phyloP scores from a whole-genome alignment of 331 rosid genomes.

The Stylosanthes scabra region DNA sequence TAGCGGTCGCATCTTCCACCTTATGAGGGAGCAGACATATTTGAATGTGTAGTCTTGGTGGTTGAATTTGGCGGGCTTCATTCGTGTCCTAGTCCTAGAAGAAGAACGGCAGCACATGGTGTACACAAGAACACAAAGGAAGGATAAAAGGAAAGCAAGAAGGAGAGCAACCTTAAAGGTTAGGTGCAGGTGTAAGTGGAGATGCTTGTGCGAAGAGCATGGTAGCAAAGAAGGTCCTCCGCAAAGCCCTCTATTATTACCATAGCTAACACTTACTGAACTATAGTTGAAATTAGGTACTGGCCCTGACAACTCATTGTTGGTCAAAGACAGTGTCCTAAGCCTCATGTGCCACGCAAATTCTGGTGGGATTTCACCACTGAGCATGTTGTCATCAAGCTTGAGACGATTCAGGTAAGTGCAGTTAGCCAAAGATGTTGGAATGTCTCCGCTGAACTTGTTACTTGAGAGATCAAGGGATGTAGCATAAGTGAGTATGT shows the following conservation, averaged over 20 bases:
- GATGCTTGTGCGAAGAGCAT: neutral
- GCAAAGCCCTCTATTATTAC: constrained; percentile 40
- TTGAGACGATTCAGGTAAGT: constrained; percentile 30
- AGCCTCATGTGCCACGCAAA: constrained; percentile 4
- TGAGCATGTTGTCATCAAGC: constrained; percentile 44
- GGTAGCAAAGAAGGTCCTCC: constrained; percentile 37
- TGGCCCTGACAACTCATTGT: constrained; percentile 43
- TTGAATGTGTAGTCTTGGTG: neutral
- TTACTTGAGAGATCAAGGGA: constrained; percentile 43
- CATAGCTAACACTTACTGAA: neutral
- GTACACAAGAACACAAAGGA: neutral
- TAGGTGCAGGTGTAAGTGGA: neutral
- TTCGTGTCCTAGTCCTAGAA: neutral
- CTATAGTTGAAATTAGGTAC: neutral
- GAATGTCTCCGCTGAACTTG: constrained; percentile 48
- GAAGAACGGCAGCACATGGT: neutral
- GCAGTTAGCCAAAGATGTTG: constrained; percentile 22
- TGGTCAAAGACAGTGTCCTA: neutral
- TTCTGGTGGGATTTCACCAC: constrained; percentile 37
- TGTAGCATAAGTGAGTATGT: neutral
- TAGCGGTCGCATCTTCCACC: neutral
- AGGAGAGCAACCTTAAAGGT: constrained; percentile 24
- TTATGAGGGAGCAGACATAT: neutral
- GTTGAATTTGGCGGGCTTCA: neutral
- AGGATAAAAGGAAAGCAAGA: constrained; percentile 32